Base-by-base conservation (phyloP, 192 early-diverging fungal species). In the Coemansia reversa region DNA sequence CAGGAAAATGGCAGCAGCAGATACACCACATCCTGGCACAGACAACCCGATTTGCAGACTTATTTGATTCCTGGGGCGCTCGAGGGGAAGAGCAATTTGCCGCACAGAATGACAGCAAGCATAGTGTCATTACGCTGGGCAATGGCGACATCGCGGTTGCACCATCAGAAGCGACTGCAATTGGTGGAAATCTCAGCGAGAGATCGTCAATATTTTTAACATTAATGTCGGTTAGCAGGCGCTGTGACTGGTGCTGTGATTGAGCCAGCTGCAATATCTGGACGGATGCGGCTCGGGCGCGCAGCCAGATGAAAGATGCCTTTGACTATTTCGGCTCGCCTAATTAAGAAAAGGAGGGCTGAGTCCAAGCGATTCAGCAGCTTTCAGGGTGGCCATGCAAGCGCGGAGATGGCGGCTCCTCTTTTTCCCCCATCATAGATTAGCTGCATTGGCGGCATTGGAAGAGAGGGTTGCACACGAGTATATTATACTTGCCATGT, bases 141-240 rank as follows among this genome's bases (percentile, higher is more conserved):
- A 62, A 75, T 75, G 51, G 72, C 72, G 72, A 68, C 72, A 75
- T 75, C 32, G 51, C 33, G 66, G 56, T 75, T 75, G 66, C 72
- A 64, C 72, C 61, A 75, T 75, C 72, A 16, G 28, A 22, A 32
- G 23, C 48, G 18, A 24, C 54, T 54, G 51, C 62, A 65, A 75
- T 75, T 75, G 72, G 72, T 23, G 35, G 35, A 39, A 39, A 39
- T 25, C n/a, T 22, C n/a, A 16, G 30, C 30, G 8, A 39, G 35
- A 39, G 35, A 39, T 39, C 35, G 35, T 9, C 35, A 39, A 39
- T 32, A 32, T 32, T 32, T 39, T 39, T 12, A 11, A 12, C 35
- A 9, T 39, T 7, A 39, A 39, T 12, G 35, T 2, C 7, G 35
- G 3, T 39, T 39, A 11, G 35, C 8, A 39, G 35, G 35, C 35